Evolutionary conservation across 768 basidiomycete species (phyloP), one percentile per base, ranked within the genome.

Genomic region (Postia placenta): DNA sequence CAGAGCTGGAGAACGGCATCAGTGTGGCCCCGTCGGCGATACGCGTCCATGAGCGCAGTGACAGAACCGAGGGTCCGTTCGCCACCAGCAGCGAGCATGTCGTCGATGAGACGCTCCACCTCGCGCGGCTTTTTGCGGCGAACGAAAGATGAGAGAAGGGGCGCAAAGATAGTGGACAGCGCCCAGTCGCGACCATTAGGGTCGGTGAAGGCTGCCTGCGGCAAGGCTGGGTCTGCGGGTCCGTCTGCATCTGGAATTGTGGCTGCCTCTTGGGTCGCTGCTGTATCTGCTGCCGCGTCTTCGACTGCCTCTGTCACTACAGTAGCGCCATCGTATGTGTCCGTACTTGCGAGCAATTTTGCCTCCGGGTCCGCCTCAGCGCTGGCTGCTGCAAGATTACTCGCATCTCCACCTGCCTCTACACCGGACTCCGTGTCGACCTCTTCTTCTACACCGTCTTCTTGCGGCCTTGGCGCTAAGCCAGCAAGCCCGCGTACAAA

Each of bases 1-100:
- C 92, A 97, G 11, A 91, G 58, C 20, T 73, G 61, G 44, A 70
- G 68, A 15, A 83, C 81, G 3, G 68, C 74, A 3, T 79, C 74
- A 12, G 78, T 55, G 52, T 88, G 74, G 25, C 69, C 69, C 2
- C 71, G 68, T 5, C 76, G 74, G 5, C 88, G 78, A 63, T 94
- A 88, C 0, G 76, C 80, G 51, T 88, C 80, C 57, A 97, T 72
- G 14, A 95, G 66, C 40, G 77, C 68, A 1, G 80, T 76, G 53
- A 92, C 71, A 11, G 79, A 71, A 17, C 73, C 69, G 44, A 93
- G 61, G 0, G 80, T 78, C 2, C 83, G 77, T 46, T 73, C 63
- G 2, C 75, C 83, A 1, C 84, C 83, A 0, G 67, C 64, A 14
- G 74, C 65, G 44, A 82, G 58, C 63, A 75, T 70, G 52, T 79